phyloP scores from a whole-genome alignment of 116 monocot species.

The Iris pallida region DNA sequence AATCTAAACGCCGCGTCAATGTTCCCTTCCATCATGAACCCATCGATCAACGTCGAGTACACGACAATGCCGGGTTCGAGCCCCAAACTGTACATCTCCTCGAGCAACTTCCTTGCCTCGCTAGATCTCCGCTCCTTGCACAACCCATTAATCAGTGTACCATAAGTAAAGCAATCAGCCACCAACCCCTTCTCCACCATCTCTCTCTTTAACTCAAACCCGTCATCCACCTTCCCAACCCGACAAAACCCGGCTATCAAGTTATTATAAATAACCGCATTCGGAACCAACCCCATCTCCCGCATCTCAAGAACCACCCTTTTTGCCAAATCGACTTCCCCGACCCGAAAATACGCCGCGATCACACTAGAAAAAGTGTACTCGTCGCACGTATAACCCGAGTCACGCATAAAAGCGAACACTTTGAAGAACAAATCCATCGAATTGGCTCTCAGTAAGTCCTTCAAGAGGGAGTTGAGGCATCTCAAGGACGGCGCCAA shows the following conservation, averaged over 20 bases:
- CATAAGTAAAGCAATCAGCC: conserved; percentile 52
- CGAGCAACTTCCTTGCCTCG: conserved; percentile 44
- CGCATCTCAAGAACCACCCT: conserved; percentile 43
- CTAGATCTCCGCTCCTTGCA: conserved; percentile 36
- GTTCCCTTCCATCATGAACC: conserved; percentile 60
- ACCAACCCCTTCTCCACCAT: conserved; percentile 49
- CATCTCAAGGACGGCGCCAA: conserved; percentile 56
- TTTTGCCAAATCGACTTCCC: conserved; percentile 47
- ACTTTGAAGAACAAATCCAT: conserved; percentile 81
- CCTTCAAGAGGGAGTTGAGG: conserved; percentile 69
- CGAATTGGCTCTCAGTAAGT: conserved; percentile 45
- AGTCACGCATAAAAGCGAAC: conserved; percentile 36
- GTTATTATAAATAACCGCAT: conserved; percentile 51
- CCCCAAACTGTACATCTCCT: conserved; percentile 44
- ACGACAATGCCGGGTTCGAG: conserved; percentile 35
- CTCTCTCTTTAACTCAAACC: conserved; percentile 39
- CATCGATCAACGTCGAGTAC: conserved; percentile 71
- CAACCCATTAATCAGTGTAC: conserved; percentile 44
- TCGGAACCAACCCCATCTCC: conserved; percentile 40
- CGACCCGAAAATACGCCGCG: conserved; percentile 51
- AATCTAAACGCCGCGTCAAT: conserved; percentile 50
- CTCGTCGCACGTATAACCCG: conserved; percentile 35
- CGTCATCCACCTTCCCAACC: conserved; percentile 51
- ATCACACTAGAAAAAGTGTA: conserved; percentile 63
- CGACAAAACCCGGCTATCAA: conserved; percentile 60